Evolutionary conservation across 495 filamentous ascomycete species (phyloP).

Genomic region (Xeromyces bisporus): DNA sequence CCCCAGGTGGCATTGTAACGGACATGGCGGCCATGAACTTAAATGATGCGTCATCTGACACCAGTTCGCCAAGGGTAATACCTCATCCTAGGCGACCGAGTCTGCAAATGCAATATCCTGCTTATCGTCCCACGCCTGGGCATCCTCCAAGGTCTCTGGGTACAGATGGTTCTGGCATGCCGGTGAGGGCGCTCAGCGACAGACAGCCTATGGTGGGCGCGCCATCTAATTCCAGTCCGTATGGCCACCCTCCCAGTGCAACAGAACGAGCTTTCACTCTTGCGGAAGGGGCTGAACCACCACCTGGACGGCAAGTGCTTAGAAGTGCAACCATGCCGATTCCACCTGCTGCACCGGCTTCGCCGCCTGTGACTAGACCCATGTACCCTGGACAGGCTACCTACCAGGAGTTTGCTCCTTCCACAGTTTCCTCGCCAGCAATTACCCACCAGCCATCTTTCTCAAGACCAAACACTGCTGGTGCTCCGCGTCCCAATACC

Average conservation of each 20-base stretch:
- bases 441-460: no score
- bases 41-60: constrained; percentile 19
- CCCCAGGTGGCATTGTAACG: constrained; percentile 22
- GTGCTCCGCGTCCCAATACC: no score
- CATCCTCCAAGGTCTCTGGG: constrained; percentile 10
- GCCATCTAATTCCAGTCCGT: constrained; percentile 2
- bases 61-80: constrained; percentile 6
- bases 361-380: constrained; percentile 6
- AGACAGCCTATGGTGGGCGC: constrained; percentile 7
- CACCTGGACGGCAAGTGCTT: constrained; percentile 13
- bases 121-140: constrained; percentile 4
- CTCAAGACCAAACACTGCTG: no score
- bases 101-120: not conserved
- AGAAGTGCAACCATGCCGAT: constrained; percentile 27
- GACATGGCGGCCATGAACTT: constrained; percentile 44
- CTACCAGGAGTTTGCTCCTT: constrained; percentile 12
- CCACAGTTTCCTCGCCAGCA: no score
- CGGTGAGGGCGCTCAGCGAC: constrained; percentile 13
- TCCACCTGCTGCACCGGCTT: constrained; percentile 4
- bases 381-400: constrained; percentile 20
- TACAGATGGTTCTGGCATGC: constrained; percentile 8
- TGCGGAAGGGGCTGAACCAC: constrained; percentile 10
- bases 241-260: constrained; percentile 3
- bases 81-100: constrained; percentile 4
- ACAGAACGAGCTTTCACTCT: constrained; percentile 15